Base-by-base conservation (phyloP, 208 protist genomes). In the Leishmania arabica region DNA sequence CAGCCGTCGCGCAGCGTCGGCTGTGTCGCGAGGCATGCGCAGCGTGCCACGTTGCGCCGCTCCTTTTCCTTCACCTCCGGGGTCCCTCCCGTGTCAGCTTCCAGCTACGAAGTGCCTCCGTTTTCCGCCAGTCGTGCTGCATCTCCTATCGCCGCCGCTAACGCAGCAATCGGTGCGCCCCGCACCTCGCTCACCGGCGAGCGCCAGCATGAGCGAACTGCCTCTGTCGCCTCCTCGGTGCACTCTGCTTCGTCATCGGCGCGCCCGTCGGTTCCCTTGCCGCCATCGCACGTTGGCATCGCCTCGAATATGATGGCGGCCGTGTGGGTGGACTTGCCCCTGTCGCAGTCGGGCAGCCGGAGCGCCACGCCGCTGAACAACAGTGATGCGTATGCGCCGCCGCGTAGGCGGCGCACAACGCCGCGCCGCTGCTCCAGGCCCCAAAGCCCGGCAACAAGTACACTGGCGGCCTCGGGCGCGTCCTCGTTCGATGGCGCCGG, bases 271-370 rank as follows among this genome's bases (percentile, higher is more conserved):
- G 82, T 82, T 31, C 79, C 77, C 69, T 78, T 71, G 37, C 87
- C 68, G 21, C 84, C 84, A 9, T 86, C 84, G 31, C 84, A 88
- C 70, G 84, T 86, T n/a, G 73, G 81, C 17, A 72, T 54, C 1
- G 45, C 72, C 27, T 80, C 82, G 45, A 84, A 84, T 60, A 37
- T 80, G 62, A 88, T 86, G 84, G 84, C 87, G 31, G 84, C 88
- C 1, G 81, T 91, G 68, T 91, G 88, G 88, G 88, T 91, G 31
- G 85, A 88, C 65, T 34, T 91, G 31, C 80, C 85, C 6, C 31
- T 31, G 19, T 85, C 83, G 15, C 83, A 76, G 78, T 54, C 78
- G 49, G 70, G 58, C 77, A 84, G 79, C 47, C 83, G 81, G 53
- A 82, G 82, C n/a, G 73, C 82, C 56, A 86, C 82, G 34, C 82